These are phyloP conservation scores for Hypocrella siamensis DNA, from an alignment of 2,329 filamentous ascomycete genomes.

Conservation along the genomic window DNA sequence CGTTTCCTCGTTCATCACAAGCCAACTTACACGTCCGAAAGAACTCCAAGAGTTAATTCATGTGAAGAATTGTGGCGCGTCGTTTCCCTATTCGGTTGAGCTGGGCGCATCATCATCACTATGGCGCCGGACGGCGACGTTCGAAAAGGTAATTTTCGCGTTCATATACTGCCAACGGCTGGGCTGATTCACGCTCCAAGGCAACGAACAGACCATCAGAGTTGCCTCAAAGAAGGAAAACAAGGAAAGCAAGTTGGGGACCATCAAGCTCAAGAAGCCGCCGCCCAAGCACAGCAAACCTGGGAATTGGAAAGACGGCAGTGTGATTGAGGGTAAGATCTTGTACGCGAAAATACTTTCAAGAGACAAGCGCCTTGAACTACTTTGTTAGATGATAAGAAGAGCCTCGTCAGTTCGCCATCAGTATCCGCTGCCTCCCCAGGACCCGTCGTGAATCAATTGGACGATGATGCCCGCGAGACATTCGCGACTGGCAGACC, in stretches of 20 bases:
- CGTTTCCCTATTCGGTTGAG: too few relatives aligned
- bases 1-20: too few relatives aligned
- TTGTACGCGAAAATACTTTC: background rate
- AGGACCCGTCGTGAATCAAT: constrained; percentile 43
- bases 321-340: constrained; percentile 44
- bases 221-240: constrained; percentile 43
- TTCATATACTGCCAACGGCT: background rate
- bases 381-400: constrained; percentile 33
- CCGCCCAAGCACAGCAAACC: constrained; percentile 47
- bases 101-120: too few relatives aligned
- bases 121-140: constrained; percentile 8
- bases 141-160: constrained; percentile 13
- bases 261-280: constrained; percentile 47
- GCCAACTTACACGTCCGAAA: too few relatives aligned
- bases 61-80: too few relatives aligned
- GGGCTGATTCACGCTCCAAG: constrained; percentile 1
- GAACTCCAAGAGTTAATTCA: too few relatives aligned
- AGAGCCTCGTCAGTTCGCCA: constrained; percentile 27
- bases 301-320: constrained; percentile 58
- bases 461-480: constrained; percentile 62
- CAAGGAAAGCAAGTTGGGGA: constrained; percentile 30
- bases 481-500: constrained; percentile 72
- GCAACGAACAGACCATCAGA: constrained; percentile 40
- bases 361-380: background rate
- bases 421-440: constrained; percentile 29